Percentiles rank a stretch among this genome's conserved stretches.
Evolutionary conservation across 176 grass and related monocot genomes (phyloP).

Genomic region (Dactylis glomerata): DNA sequence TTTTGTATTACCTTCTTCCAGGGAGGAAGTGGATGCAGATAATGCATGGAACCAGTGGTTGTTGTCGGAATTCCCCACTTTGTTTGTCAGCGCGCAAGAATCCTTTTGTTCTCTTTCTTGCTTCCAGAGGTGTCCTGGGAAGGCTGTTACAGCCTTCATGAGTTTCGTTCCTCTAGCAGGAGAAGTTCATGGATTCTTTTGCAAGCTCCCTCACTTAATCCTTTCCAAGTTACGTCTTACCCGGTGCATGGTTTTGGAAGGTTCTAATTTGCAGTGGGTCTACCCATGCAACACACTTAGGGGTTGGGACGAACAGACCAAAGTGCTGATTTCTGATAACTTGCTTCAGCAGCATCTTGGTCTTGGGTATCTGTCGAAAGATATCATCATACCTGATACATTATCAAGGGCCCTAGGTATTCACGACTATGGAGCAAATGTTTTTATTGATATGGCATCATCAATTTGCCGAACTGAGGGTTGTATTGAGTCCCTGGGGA

Average conservation of each 20-base stretch:
- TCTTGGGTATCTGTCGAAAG: slow-evolving; percentile 79
- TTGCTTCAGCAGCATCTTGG: slow-evolving; percentile 78
- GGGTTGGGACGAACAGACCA: slow-evolving; percentile 77
- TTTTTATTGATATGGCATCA: slow-evolving; percentile 70
- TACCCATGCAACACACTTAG: slow-evolving; percentile 68
- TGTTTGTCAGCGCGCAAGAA: slow-evolving; percentile 70
- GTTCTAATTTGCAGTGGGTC: slow-evolving; percentile 53
- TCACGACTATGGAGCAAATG: slow-evolving; percentile 69
- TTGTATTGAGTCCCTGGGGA: slow-evolving; percentile 55
- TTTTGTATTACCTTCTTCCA: slow-evolving; percentile 92
- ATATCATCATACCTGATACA: slow-evolving; percentile 72
- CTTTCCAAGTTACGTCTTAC: slow-evolving; percentile 71
- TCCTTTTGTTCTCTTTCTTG: slow-evolving; percentile 84
- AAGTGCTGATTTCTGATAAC: slow-evolving; percentile 58
- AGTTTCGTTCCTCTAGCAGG: slow-evolving; percentile 93
- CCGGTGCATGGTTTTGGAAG: slow-evolving; percentile 89
- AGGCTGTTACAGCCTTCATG: slow-evolving; percentile 75
- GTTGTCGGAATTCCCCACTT: slow-evolving; percentile 76
- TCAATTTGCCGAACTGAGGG: slow-evolving; percentile 55
- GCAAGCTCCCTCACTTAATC: slow-evolving; percentile 76
- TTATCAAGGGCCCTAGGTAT: slow-evolving; percentile 78
- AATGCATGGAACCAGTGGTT: slow-evolving; percentile 99
- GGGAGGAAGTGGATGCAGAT: slow-evolving; percentile 92
- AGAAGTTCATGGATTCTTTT: slow-evolving; percentile 96
- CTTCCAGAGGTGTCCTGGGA: slow-evolving; percentile 66